Conservation (phyloP, 2,329 filamentous ascomycete genomes). For the Diaporthe sp. region DNA sequence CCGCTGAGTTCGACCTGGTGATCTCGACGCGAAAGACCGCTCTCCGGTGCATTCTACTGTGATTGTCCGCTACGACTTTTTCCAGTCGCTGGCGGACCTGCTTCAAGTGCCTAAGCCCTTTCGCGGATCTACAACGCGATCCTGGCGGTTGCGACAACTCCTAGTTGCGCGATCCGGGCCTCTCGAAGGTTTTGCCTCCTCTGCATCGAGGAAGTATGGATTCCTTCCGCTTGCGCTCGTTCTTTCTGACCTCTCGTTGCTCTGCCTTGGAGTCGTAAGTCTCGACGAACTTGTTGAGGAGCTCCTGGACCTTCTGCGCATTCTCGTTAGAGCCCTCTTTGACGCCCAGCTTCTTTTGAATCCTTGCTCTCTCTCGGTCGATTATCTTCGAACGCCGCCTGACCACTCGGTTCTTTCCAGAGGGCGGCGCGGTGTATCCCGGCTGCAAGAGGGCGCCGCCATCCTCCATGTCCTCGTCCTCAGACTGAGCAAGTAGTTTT, state of each 20-base stretch:
- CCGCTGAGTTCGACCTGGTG: not conserved
- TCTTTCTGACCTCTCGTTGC: conserved; percentile 38
- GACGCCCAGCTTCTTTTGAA: conserved; percentile 41
- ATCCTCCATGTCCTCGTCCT: conserved; percentile 31
- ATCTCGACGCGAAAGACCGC: not conserved
- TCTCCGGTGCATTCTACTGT: not conserved
- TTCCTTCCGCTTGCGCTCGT: conserved; percentile 31
- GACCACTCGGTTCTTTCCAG: conserved; percentile 40
- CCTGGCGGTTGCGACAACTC: not conserved
- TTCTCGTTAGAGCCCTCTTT: conserved; percentile 37
- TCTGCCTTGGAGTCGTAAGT: conserved; percentile 41
- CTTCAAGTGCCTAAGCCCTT: not conserved
- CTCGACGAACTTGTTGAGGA: conserved; percentile 39
- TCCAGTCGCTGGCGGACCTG: not conserved
- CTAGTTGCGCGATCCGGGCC: not conserved
- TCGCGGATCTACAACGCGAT: not conserved
- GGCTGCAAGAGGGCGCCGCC: conserved; percentile 28
- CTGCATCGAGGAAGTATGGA: conserved; percentile 17
- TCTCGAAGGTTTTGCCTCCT: conserved; percentile 37
- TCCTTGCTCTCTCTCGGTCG: conserved; percentile 39
- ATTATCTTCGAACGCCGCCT: conserved; percentile 44
- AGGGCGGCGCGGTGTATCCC: conserved; percentile 25
- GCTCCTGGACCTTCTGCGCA: conserved; percentile 40
- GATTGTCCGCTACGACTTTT: not conserved
- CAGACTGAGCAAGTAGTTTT: conserved; percentile 21